Percentiles rank a stretch among this genome's conserved stretches.
Conservation (phyloP, 1,284 basidiomycete species). For the Fomitopsis betulina region DNA sequence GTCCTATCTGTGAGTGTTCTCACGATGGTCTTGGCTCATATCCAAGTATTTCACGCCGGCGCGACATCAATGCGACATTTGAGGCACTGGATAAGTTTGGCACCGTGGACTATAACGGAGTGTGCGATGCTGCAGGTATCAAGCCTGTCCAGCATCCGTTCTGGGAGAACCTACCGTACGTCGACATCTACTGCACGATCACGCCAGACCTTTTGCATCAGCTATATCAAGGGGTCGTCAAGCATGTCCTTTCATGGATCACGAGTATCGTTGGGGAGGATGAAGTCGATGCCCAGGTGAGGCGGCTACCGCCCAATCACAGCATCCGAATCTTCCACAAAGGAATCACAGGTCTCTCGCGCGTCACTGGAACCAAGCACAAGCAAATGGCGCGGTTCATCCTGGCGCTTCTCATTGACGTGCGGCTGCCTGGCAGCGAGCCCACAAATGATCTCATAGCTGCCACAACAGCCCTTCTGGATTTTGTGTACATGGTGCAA, state of each 20-base stretch:
- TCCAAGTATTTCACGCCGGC: neutral
- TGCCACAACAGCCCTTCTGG: too few species aligned
- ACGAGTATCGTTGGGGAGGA: conserved; percentile 12
- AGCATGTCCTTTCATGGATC: conserved; percentile 15
- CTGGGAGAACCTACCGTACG: neutral
- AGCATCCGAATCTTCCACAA: too few species aligned
- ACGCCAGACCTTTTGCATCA: conserved; percentile 9
- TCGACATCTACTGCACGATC: neutral
- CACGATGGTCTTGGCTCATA: neutral
- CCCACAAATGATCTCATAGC: too few species aligned
- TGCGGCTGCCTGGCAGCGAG: too few species aligned
- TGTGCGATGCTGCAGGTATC: neutral
- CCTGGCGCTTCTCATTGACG: too few species aligned
- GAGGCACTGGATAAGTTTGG: neutral
- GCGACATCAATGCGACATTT: neutral
- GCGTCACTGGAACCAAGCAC: too few species aligned
- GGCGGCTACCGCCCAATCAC: too few species aligned
- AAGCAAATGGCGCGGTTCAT: too few species aligned
- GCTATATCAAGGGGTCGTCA: conserved; percentile 16
- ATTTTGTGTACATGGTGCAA: too few species aligned
- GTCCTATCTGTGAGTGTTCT: neutral
- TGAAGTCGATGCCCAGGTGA: too few species aligned
- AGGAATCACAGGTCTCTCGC: too few species aligned
- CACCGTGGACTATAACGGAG: neutral
- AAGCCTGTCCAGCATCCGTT: neutral